phyloP scores from a whole-genome alignment of 306 rosid genomes.

The Pterocarpus macrocarpus region DNA sequence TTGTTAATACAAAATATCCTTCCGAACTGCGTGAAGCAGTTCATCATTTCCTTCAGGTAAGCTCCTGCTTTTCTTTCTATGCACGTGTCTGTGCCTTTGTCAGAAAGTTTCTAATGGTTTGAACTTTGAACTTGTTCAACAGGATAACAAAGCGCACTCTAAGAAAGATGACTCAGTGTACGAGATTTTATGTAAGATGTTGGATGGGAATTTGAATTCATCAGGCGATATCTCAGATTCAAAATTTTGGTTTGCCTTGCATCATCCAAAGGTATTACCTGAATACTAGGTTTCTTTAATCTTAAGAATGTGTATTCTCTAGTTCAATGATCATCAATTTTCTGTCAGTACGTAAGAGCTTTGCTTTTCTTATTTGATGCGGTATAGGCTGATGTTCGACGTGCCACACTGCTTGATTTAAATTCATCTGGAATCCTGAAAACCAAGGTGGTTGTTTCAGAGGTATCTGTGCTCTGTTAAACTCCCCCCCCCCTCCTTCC shows the following conservation, averaged over 20 bases:
- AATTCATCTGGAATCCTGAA: slow-evolving; percentile 62
- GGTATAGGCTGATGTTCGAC: slow-evolving; percentile 81
- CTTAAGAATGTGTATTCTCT: slow-evolving; percentile 31
- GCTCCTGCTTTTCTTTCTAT: slow-evolving; percentile 35
- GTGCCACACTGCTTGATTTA: slow-evolving; percentile 67
- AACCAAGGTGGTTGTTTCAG: slow-evolving; percentile 58
- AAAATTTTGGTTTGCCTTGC: slow-evolving; percentile 81
- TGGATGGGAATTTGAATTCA: slow-evolving; percentile 71
- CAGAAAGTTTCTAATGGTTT: slow-evolving; percentile 30
- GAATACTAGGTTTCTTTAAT: slow-evolving; percentile 31
- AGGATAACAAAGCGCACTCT: slow-evolving; percentile 64
- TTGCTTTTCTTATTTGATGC: slow-evolving; percentile 39
- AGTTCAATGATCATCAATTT: slow-evolving; percentile 26
- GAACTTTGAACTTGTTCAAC: slow-evolving; percentile 45
- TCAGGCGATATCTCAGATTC: slow-evolving; percentile 65
- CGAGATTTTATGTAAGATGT: slow-evolving; percentile 67
- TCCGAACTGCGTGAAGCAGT: slow-evolving; percentile 80
- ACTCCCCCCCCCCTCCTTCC: not conserved
- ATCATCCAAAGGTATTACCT: slow-evolving; percentile 81
- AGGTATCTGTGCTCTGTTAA: slow-evolving; percentile 54
- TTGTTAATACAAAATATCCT: slow-evolving; percentile 73
- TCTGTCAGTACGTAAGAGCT: slow-evolving; percentile 2
- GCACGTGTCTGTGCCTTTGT: slow-evolving; percentile 30
- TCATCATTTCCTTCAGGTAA: slow-evolving; percentile 77
- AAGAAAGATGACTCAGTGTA: slow-evolving; percentile 63